Evolutionary conservation across 2,329 filamentous ascomycete species (phyloP).

Genomic region (Aspergillus melleus): DNA sequence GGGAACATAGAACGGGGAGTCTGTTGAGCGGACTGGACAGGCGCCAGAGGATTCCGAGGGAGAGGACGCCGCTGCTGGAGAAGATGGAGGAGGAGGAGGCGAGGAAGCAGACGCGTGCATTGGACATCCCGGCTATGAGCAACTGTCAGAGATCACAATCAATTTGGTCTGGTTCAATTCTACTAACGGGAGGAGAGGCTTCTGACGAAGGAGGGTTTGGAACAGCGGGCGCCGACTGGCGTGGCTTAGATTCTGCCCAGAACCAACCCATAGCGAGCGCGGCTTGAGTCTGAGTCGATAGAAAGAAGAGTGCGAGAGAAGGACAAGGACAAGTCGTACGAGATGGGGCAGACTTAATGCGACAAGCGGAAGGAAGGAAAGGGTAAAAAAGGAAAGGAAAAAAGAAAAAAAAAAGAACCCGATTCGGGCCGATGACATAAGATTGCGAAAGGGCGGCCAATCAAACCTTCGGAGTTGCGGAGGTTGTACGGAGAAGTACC

Average conservation of each 20-base stretch:
- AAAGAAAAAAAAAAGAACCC: background rate
- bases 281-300: background rate
- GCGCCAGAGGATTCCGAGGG: conserved; percentile 30
- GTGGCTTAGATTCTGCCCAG: conserved; percentile 59
- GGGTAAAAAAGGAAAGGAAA: background rate
- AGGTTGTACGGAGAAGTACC: background rate
- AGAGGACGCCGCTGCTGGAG: conserved; percentile 27
- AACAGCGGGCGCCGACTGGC: conserved; percentile 39
- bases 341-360: conserved; percentile 2
- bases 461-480: background rate
- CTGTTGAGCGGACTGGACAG: conserved; percentile 52
- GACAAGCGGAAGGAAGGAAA: conserved; percentile 29
- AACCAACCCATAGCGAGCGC: conserved; percentile 65
- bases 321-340: background rate
- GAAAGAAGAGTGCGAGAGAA: background rate
- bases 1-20: conserved; percentile 48
- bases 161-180: background rate
- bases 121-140: conserved; percentile 63
- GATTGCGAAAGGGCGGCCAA: background rate
- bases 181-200: conserved; percentile 57
- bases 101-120: conserved; percentile 59
- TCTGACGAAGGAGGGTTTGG: conserved; percentile 51
- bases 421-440: background rate
- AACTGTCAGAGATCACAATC: conserved; percentile 17
- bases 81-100: conserved; percentile 20